phyloP scores from a whole-genome alignment of 192 early-diverging fungal genomes.

The Spizellomyces punctatus region DNA sequence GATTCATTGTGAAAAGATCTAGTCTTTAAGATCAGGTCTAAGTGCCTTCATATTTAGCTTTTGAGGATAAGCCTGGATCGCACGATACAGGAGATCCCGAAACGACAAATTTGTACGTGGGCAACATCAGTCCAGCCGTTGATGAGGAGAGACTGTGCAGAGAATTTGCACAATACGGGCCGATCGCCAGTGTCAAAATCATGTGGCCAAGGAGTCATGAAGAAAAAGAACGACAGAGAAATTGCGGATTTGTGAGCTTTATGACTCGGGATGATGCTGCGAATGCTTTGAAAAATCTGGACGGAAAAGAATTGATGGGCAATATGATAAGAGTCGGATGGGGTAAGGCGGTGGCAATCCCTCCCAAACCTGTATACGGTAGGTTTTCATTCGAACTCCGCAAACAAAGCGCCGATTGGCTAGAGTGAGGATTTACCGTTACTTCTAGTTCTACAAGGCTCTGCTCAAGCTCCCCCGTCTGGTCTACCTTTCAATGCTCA shows the following conservation, averaged over 20 bases:
- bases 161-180: conserved; percentile 79
- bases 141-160: conserved; percentile 74
- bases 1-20: background rate
- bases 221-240: conserved; percentile 74
- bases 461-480: conserved; percentile 9
- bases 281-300: conserved; percentile 70
- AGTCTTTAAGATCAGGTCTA: conserved; percentile 16
- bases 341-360: conserved; percentile 81
- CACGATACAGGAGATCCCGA: conserved; percentile 72
- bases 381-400: conserved; percentile 10
- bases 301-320: conserved; percentile 66
- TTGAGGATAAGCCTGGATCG: conserved; percentile 52
- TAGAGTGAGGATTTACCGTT: background rate
- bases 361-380: conserved; percentile 74
- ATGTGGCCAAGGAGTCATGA: conserved; percentile 94
- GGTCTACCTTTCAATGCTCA: conserved; percentile 69
- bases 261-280: conserved; percentile 77
- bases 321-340: conserved; percentile 73
- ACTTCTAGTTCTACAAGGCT: background rate
- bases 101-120: conserved; percentile 86
- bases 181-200: conserved; percentile 90
- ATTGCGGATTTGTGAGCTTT: conserved; percentile 89
- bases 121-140: conserved; percentile 73
- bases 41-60: conserved; percentile 13
- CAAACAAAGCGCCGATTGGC: no score